Evolutionary conservation across 805 yeast species (phyloP).

Genomic region (Candida insectalens): DNA sequence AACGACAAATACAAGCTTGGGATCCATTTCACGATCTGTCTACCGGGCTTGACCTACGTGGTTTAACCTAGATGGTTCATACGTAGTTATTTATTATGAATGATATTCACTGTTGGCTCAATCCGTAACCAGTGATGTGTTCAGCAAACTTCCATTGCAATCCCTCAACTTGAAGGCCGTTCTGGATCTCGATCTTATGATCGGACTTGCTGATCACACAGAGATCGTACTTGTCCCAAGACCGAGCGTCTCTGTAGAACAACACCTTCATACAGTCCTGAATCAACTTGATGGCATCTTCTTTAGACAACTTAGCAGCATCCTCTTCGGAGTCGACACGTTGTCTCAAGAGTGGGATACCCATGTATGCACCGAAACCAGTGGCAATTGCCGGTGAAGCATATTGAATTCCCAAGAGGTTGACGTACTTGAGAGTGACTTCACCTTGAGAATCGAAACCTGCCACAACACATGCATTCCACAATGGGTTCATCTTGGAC

Average conservation of each 20-base stretch:
- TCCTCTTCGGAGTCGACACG: constrained; percentile 74
- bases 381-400: constrained; percentile 86
- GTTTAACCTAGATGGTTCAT: background rate
- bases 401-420: constrained; percentile 85
- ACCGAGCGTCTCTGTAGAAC: constrained; percentile 93
- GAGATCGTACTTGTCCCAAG: constrained; percentile 74
- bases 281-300: constrained; percentile 67
- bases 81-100: background rate
- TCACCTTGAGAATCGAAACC: constrained; percentile 67
- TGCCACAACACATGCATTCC: constrained; percentile 91
- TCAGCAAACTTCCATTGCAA: constrained; percentile 90
- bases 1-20: constrained; percentile 30
- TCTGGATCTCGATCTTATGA: constrained; percentile 45
- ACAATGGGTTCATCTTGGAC: constrained; percentile 88
- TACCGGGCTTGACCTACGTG: constrained; percentile 34
- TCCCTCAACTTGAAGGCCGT: constrained; percentile 55
- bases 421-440: constrained; percentile 79
- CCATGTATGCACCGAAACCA: constrained; percentile 94
- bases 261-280: constrained; percentile 87
- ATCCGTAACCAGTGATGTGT: constrained; percentile 82
- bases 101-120: constrained; percentile 17
- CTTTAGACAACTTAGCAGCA: constrained; percentile 56
- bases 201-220: constrained; percentile 62
- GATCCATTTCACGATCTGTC: constrained; percentile 38
- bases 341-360: constrained; percentile 83